Conservation (phyloP, 2,329 filamentous ascomycete species). For the Trichoderma sp. region DNA sequence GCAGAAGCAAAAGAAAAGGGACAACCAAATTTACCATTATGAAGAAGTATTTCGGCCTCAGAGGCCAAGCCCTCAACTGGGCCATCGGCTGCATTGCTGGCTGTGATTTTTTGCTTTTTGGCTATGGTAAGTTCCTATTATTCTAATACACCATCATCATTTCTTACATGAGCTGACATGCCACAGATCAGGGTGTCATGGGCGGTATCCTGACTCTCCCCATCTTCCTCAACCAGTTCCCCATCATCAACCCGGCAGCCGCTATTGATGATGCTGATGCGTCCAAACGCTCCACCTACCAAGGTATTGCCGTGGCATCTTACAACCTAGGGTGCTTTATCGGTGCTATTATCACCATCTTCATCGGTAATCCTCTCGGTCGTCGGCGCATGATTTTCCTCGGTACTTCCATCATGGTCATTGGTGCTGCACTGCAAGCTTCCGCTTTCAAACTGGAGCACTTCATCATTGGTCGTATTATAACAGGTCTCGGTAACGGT, state of each 20-base stretch:
- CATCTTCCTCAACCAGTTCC: constrained; percentile 59
- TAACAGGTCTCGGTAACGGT: constrained; percentile 61
- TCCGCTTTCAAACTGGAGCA: constrained; percentile 56
- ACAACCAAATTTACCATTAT: constrained; percentile 27
- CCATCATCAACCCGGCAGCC: constrained; percentile 49
- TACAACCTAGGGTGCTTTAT: constrained; percentile 65
- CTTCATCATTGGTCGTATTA: constrained; percentile 59
- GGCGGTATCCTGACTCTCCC: constrained; percentile 71
- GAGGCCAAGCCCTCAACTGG: constrained; percentile 65
- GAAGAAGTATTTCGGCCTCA: constrained; percentile 62
- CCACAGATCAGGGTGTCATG: constrained; percentile 73
- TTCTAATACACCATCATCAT: background rate
- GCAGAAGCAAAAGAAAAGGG: background rate
- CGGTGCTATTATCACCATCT: constrained; percentile 65
- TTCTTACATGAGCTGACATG: background rate
- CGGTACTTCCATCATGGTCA: constrained; percentile 57
- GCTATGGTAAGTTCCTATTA: constrained; percentile 47
- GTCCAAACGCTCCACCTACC: constrained; percentile 50
- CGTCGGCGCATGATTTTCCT: constrained; percentile 61
- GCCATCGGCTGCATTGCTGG: constrained; percentile 72
- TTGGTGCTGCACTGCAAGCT: constrained; percentile 61
- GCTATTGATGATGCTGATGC: constrained; percentile 39
- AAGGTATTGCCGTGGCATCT: constrained; percentile 56
- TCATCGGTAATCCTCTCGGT: constrained; percentile 64
- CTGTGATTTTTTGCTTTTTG: constrained; percentile 67